These are phyloP conservation scores for Pseudonectria foliicola DNA, from an alignment of 2,329 filamentous ascomycete genomes.

Conservation along the genomic window DNA sequence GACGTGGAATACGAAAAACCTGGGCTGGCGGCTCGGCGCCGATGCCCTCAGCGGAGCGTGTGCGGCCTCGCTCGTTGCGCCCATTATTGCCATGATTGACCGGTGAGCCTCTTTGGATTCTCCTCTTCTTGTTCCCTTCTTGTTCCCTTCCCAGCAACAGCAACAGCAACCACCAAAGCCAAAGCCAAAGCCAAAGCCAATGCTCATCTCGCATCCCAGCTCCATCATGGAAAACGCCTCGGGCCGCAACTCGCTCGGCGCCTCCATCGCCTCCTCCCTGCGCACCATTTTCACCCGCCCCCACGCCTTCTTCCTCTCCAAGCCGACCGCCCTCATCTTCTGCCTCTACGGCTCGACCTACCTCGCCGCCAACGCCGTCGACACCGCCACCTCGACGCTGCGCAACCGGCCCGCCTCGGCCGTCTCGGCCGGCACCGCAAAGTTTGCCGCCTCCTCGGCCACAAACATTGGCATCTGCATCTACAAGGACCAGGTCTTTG, in stretches of 20 bases:
- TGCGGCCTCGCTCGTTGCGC: constrained; percentile 71
- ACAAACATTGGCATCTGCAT: constrained; percentile 81
- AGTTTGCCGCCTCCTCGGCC: constrained; percentile 74
- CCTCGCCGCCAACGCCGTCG: constrained; percentile 77
- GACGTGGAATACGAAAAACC: constrained; percentile 68
- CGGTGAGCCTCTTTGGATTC: constrained; percentile 47
- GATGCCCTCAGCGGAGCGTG: constrained; percentile 63
- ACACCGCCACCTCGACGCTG: constrained; percentile 66
- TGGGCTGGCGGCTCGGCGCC: constrained; percentile 58
- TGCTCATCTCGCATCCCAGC: constrained; percentile 32
- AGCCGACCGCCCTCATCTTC: constrained; percentile 63
- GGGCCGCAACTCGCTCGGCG: constrained; percentile 51
- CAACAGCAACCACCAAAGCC: too few species aligned
- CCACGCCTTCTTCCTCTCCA: constrained; percentile 53
- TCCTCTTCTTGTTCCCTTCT: constrained; percentile 3
- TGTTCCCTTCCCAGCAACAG: too few species aligned
- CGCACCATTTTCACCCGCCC: constrained; percentile 51
- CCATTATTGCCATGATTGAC: constrained; percentile 82
- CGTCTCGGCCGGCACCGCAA: constrained; percentile 67
- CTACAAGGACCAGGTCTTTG: constrained; percentile 85
- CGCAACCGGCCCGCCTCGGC: constrained; percentile 47
- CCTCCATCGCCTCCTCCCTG: constrained; percentile 54
- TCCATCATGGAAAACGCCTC: constrained; percentile 80
- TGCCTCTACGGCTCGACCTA: constrained; percentile 84
- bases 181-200: neutral